Percentiles rank a stretch among this genome's conserved stretches.
These are phyloP conservation scores for Globisporangium camurandrum DNA, from an alignment of 352 stramenopile species.

Conservation along the genomic window DNA sequence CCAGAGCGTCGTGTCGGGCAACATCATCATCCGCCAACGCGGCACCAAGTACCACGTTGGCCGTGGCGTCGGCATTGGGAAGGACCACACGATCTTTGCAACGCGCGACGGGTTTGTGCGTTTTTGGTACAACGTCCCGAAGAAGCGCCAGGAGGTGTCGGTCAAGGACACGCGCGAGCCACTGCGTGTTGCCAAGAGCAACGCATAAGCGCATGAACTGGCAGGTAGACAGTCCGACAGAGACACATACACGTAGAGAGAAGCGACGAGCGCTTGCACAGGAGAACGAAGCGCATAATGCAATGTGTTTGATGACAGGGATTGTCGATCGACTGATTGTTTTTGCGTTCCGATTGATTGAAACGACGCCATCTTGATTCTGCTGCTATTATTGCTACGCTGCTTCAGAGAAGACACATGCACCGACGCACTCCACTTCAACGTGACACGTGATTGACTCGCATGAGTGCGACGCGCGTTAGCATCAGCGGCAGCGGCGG, in stretches of 20 bases:
- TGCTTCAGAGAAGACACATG: no score
- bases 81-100: slow-evolving; percentile 93
- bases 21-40: slow-evolving; percentile 97
- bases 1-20: slow-evolving; percentile 86
- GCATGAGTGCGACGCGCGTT: slow-evolving; percentile 4
- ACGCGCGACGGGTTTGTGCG: slow-evolving; percentile 82
- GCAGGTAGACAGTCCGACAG: not conserved
- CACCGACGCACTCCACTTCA: not conserved
- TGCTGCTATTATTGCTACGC: no score
- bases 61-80: slow-evolving; percentile 91
- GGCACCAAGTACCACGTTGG: slow-evolving; percentile 94
- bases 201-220: slow-evolving; percentile 2
- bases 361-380: no score
- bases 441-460: not conserved
- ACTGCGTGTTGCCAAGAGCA: slow-evolving; percentile 21
- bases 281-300: no score
- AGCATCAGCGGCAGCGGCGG: slow-evolving; percentile 1
- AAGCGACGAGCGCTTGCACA: not conserved
- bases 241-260: not conserved
- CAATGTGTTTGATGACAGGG: no score
- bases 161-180: slow-evolving; percentile 69
- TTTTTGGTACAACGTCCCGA: slow-evolving; percentile 87
- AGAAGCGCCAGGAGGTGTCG: slow-evolving; percentile 83
- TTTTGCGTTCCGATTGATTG: no score
- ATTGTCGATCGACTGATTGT: no score